Base-by-base conservation (phyloP, 1,284 basidiomycete genomes). In the Leccinum variabile region DNA sequence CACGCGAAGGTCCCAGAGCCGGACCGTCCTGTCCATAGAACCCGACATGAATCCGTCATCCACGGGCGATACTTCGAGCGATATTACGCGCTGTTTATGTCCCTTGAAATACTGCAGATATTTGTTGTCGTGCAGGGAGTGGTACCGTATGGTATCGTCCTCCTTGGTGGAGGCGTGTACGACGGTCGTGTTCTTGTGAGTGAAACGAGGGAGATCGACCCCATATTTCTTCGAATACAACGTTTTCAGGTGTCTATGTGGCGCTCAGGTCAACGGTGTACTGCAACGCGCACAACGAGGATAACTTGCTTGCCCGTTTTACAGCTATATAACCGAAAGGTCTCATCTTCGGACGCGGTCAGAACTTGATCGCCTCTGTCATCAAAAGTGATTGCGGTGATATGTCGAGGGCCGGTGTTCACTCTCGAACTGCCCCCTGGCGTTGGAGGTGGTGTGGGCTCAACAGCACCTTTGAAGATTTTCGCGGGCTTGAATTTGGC, bases 41-140 rank as follows among this genome's bases (percentile, higher is more conserved):
- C 89, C 93, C 7, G 96, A 97, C 81, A 99, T 88, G 78, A 99
- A 98, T 0, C 92, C 92, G 72, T 99, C 97, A 72, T 98, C 92
- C 2, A 91, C 83, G 0, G 97, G 97, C 3, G 92, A 95, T 70
- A 98, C 90, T 72, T 97, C 91, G 13, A 99, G 78, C 0, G 95
- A 95, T 28, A 93, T 84, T 4, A 99, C 97, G 62, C 88, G 85
- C 56, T 84, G 89, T 69, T 90, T 95, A 79, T 99, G 97, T 0
- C 97, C 97, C 69, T 89, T 91, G 80, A 97, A 98, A 78, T 99
- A 99, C 67, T 92, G 88, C 35, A 98, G 79, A 73, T 96, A 99
- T 75, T 91, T 94, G 82, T 98, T 98, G 82, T 97, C 94, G 77
- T 98, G 94, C 62, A 98, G 76, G 2, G 93, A 95, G 70, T 97